A percentile compares a stretch with the other conserved stretches of the same genome.
These are phyloP conservation scores for Salvia miltiorrhiza DNA, from an alignment of 257 asterid species.

Conservation along the genomic window DNA sequence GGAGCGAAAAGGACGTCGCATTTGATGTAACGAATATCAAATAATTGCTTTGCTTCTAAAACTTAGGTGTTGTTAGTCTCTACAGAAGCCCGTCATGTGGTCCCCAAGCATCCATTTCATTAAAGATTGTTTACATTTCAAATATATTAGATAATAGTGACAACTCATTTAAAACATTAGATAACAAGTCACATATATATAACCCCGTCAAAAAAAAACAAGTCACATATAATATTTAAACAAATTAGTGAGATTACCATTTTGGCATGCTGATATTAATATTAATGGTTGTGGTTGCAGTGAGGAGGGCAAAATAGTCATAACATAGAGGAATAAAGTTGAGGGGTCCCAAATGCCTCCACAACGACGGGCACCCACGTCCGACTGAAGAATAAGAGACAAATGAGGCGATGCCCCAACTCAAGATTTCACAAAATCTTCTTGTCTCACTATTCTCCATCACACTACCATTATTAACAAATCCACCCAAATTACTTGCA, in stretches of 20 bases:
- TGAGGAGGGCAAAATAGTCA: slow-evolving; percentile 22
- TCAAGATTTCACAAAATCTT: slow-evolving; percentile 53
- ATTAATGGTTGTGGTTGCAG: background rate
- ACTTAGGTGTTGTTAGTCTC: background rate
- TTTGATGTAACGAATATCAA: background rate
- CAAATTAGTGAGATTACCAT: background rate
- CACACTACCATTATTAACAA: slow-evolving; percentile 17
- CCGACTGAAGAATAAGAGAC: slow-evolving; percentile 31
- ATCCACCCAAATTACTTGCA: slow-evolving; percentile 18
- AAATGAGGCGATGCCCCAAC: slow-evolving; percentile 38
- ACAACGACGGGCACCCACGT: slow-evolving; percentile 34
- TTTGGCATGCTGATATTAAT: background rate
- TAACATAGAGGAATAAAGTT: slow-evolving; percentile 20
- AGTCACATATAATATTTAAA: background rate
- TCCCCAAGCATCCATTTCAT: background rate
- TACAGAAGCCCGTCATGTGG: background rate
- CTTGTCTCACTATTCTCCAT: slow-evolving; percentile 35
- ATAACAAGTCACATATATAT: no score
- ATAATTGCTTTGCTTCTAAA: background rate
- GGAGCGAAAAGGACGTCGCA: no score
- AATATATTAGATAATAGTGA: background rate
- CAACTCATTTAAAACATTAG: background rate
- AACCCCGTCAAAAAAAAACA: no score
- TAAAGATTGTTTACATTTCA: background rate
- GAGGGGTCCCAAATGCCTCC: slow-evolving; percentile 47